phyloP scores from a whole-genome alignment of 2,329 filamentous ascomycete genomes.

The Mariannaea sp. region DNA sequence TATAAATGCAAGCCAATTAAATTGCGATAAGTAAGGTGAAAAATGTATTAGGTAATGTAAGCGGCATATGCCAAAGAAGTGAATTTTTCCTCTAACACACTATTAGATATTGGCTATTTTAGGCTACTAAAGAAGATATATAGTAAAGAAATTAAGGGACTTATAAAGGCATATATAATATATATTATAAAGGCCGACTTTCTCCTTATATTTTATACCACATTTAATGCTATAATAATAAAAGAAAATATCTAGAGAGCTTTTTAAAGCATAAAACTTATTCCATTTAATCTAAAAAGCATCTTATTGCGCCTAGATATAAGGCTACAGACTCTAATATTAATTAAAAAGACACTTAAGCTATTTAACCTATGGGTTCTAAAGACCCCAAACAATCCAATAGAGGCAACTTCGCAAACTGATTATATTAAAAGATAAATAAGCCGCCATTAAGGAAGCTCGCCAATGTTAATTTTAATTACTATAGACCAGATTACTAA shows the following conservation, averaged over 20 bases:
- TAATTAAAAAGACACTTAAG: not conserved
- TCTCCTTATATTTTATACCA: not conserved
- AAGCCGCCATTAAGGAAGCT: not conserved
- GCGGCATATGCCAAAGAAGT: too few species aligned
- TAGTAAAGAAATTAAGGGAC: not conserved
- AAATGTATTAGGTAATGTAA: too few species aligned
- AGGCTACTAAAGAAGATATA: not conserved
- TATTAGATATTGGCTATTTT: too few species aligned
- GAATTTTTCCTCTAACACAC: too few species aligned
- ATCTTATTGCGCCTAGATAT: not conserved
- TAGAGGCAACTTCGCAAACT: not conserved
- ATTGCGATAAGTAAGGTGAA: too few species aligned
- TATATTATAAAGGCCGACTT: not conserved
- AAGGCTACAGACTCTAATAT: too few species aligned
- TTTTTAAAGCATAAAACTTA: not conserved
- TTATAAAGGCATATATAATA: not conserved
- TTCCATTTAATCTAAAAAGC: not conserved
- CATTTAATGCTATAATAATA: not conserved
- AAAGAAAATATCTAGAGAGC: not conserved
- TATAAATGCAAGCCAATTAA: too few species aligned
- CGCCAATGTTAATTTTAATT: not conserved
- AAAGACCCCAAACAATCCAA: not conserved
- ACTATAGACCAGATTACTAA: not conserved
- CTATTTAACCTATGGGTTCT: not conserved
- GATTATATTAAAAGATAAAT: not conserved